Percentiles rank a stretch among this genome's conserved stretches.
These are phyloP conservation scores for Amylostereum areolatum DNA, from an alignment of 1,284 basidiomycete genomes.

Conservation along the genomic window DNA sequence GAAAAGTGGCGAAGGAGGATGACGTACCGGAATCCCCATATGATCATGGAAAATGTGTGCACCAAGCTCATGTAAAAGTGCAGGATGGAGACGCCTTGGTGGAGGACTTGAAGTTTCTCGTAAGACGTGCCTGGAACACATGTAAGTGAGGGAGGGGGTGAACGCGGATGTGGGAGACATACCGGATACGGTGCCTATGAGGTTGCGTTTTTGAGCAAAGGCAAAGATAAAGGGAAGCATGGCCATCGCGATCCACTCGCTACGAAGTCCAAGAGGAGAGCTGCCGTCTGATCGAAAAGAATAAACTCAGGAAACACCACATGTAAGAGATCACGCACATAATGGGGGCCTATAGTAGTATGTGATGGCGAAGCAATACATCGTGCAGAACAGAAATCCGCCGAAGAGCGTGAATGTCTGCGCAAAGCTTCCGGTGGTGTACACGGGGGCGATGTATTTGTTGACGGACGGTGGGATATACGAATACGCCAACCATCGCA, in stretches of 20 bases:
- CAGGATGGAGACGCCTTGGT: neutral
- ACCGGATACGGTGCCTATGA: neutral
- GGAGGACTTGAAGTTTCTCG: neutral
- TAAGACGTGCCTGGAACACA: neutral
- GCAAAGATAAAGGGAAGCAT: constrained; percentile 1
- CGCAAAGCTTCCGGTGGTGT: neutral
- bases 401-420: neutral
- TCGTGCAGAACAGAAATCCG: neutral
- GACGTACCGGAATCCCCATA: neutral
- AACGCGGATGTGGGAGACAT: neutral
- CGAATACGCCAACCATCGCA: neutral
- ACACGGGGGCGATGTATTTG: neutral
- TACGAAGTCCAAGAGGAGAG: neutral
- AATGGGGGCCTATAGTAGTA: neutral
- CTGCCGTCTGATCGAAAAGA: neutral
- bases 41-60: neutral
- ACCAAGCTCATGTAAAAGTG: constrained; percentile 1
- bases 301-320: neutral
- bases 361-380: neutral
- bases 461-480: neutral
- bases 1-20: neutral
- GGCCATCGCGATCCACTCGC: neutral
- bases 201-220: neutral
- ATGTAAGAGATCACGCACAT: neutral
- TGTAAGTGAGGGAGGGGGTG: neutral